phyloP scores from a whole-genome alignment of 495 filamentous ascomycete genomes.

The Astrothelium macrocarpum region DNA sequence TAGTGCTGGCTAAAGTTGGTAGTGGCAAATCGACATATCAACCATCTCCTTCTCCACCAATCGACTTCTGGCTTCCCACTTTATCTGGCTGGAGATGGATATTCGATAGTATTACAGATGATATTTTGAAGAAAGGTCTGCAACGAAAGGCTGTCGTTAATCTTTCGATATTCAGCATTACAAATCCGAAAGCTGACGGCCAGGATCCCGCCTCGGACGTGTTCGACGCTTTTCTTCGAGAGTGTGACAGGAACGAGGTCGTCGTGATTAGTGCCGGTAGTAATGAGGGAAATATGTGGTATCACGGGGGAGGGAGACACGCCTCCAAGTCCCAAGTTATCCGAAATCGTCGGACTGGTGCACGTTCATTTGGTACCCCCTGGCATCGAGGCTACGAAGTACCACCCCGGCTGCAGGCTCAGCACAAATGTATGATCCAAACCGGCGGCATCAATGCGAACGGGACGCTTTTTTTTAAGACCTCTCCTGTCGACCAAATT shows the following conservation, averaged over 20 bases:
- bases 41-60: background rate
- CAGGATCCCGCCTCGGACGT: background rate
- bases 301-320: background rate
- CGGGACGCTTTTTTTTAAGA: background rate
- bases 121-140: background rate
- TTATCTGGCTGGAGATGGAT: background rate
- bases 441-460: background rate
- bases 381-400: background rate
- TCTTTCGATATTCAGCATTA: background rate
- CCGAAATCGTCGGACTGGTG: background rate
- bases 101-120: background rate
- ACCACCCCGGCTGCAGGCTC: background rate
- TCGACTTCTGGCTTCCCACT: background rate
- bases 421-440: background rate
- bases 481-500: background rate
- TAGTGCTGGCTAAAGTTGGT: background rate
- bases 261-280: background rate
- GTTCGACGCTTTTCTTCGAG: background rate
- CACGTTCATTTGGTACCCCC: no score
- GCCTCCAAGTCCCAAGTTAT: background rate
- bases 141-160: background rate
- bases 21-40: background rate
- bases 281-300: background rate
- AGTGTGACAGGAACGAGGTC: background rate
- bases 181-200: background rate